Evolutionary conservation across 768 basidiomycete genomes (phyloP), one percentile per base, ranked within the genome.

Genomic region (Pisolithus orientalis): DNA sequence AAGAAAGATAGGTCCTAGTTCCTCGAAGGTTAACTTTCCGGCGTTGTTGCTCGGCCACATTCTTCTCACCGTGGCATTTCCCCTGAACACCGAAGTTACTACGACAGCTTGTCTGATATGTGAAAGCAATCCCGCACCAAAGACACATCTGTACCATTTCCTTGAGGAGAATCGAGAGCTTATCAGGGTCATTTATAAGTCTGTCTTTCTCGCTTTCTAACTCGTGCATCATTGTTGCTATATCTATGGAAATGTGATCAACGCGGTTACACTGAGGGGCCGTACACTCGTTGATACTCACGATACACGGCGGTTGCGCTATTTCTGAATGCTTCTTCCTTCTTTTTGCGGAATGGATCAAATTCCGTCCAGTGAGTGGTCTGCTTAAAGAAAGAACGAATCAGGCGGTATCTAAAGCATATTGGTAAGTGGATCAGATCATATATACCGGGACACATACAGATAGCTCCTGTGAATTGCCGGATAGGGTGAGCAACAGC

Each of bases 61-160:
- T 32, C 14, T 34, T 64, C 74, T 56, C 59, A 90, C 90, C 25
- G 94, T 96, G 13, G 94, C 93, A 65, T 97, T 97, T 43, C 94
- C 94, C 93, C 92, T 94, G 32, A 0, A 55, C 44, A 17, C 6
- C n/a, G 45, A 32, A 31, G 21, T 47, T 39, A 24, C 17, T 14
- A 11, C 42, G 24, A 14, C 49, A 32, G 47, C 25, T 39, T 32
- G 38, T 6, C 10, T 24, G 39, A 21, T 13, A 43, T 9, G 17
- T 27, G 27, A 40, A 25, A 17, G 38, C 11, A 43, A 44, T 1
- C 37, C 38, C 53, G 45, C 27, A 47, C 90, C 91, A 93, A 25
- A 93, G 76, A 67, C 88, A 89, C 81, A 94, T 91, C 62, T 93
- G 89, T 7, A 90, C 74, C 87, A 94, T 92, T 66, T 92, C 87